These are phyloP conservation scores for Niveomyces coronatus DNA, from an alignment of 2,329 filamentous ascomycete species.

Conservation along the genomic window DNA sequence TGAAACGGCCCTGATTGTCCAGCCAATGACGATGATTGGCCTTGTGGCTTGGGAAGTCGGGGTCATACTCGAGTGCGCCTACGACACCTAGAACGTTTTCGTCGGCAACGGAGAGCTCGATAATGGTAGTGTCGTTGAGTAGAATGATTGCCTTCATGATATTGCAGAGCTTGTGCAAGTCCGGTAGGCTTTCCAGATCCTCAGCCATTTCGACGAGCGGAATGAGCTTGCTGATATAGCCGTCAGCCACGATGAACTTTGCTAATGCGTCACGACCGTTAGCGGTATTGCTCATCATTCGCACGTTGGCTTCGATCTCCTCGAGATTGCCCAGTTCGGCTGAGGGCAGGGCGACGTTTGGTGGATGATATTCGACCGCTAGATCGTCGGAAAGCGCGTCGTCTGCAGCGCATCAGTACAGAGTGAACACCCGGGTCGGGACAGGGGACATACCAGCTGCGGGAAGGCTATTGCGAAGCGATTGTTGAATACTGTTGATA, in stretches of 20 bases:
- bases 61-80: slow-evolving; percentile 93
- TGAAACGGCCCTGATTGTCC: slow-evolving; percentile 78
- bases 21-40: slow-evolving; percentile 94
- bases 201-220: slow-evolving; percentile 83
- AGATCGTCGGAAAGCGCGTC: slow-evolving; percentile 82
- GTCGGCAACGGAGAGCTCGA: slow-evolving; percentile 87
- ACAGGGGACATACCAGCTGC: slow-evolving; percentile 44
- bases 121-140: slow-evolving; percentile 88
- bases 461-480: slow-evolving; percentile 49
- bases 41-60: slow-evolving; percentile 94
- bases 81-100: slow-evolving; percentile 85
- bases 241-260: slow-evolving; percentile 75
- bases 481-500: slow-evolving; percentile 73
- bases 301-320: slow-evolving; percentile 79
- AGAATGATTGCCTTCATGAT: slow-evolving; percentile 96
- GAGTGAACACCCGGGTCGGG: slow-evolving; percentile 17
- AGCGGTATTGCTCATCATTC: slow-evolving; percentile 62
- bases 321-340: slow-evolving; percentile 73
- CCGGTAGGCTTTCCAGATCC: slow-evolving; percentile 75
- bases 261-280: slow-evolving; percentile 75
- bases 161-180: slow-evolving; percentile 87
- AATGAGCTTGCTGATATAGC: slow-evolving; percentile 80
- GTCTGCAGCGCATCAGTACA: slow-evolving; percentile 49
- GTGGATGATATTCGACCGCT: slow-evolving; percentile 56
- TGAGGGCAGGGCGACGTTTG: slow-evolving; percentile 62